phyloP scores from a whole-genome alignment of 257 asterid species.

The Gentiana macrophylla region DNA sequence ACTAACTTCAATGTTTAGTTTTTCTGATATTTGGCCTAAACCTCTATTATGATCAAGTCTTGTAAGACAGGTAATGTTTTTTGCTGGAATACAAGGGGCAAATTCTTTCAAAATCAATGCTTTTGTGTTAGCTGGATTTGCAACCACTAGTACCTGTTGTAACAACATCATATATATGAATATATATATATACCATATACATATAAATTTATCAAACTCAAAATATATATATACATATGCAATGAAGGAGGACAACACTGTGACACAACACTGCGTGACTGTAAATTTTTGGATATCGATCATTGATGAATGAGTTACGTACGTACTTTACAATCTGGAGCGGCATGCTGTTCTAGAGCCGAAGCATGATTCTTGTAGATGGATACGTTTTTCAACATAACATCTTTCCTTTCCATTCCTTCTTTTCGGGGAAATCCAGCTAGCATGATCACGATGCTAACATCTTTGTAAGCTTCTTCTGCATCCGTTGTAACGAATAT shows the following conservation, averaged over 20 bases:
- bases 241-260: too few relatives aligned
- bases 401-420: conserved; percentile 84
- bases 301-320: too few relatives aligned
- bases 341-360: conserved; percentile 61
- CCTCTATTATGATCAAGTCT: conserved; percentile 84
- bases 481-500: conserved; percentile 51
- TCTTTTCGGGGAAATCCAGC: conserved; percentile 65
- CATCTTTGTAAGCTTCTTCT: conserved; percentile 58
- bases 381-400: conserved; percentile 59
- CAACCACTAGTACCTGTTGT: conserved; percentile 61
- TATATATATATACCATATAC: too few relatives aligned
- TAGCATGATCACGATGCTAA: conserved; percentile 52
- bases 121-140: conserved; percentile 84
- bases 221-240: too few relatives aligned
- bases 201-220: too few relatives aligned
- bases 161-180: background rate
- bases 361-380: conserved; percentile 75
- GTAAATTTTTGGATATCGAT: too few relatives aligned
- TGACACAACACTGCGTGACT: too few relatives aligned
- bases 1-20: conserved; percentile 41
- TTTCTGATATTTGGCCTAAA: conserved; percentile 52
- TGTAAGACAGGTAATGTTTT: conserved; percentile 76
- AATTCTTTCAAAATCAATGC: conserved; percentile 66
- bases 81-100: conserved; percentile 57
- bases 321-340: conserved; percentile 63